Evolutionary conservation across 1,284 basidiomycete genomes (phyloP).

Genomic region (Heterobasidion annosum): DNA sequence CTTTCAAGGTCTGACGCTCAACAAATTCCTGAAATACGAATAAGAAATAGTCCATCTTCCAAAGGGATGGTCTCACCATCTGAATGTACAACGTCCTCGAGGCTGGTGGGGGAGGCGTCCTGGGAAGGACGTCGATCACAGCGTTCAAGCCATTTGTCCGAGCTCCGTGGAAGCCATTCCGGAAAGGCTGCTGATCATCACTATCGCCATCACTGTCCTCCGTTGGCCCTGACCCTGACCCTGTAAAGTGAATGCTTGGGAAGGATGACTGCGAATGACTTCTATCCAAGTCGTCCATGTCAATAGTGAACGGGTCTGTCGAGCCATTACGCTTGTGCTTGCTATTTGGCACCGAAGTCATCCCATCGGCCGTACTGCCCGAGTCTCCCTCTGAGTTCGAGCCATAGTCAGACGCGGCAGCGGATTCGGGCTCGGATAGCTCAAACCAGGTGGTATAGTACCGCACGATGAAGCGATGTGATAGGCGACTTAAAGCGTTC

Average conservation of each 20-base stretch:
- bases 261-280: slow-evolving; percentile 43
- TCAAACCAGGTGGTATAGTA: slow-evolving; percentile 86
- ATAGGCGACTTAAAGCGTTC: slow-evolving; percentile 79
- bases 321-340: slow-evolving; percentile 13
- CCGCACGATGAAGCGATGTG: slow-evolving; percentile 86
- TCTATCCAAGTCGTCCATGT: slow-evolving; percentile 54
- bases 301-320: slow-evolving; percentile 37
- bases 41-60: neutral
- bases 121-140: slow-evolving; percentile 7
- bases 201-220: slow-evolving; percentile 27
- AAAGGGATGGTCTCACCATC: slow-evolving; percentile 49
- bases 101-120: slow-evolving; percentile 28
- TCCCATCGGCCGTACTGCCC: slow-evolving; percentile 27
- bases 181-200: slow-evolving; percentile 28
- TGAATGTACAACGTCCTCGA: slow-evolving; percentile 79
- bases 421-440: slow-evolving; percentile 41
- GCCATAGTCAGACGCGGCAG: slow-evolving; percentile 28
- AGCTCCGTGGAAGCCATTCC: slow-evolving; percentile 7
- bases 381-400: slow-evolving; percentile 17
- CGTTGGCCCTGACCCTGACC: slow-evolving; percentile 27
- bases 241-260: slow-evolving; percentile 72
- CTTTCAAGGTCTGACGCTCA: slow-evolving; percentile 77
- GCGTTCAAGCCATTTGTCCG: neutral
- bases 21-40: slow-evolving; percentile 64
- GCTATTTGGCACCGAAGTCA: slow-evolving; percentile 40